Conservation (phyloP, 2,329 filamentous ascomycete species). For the Drechslera avenae region DNA sequence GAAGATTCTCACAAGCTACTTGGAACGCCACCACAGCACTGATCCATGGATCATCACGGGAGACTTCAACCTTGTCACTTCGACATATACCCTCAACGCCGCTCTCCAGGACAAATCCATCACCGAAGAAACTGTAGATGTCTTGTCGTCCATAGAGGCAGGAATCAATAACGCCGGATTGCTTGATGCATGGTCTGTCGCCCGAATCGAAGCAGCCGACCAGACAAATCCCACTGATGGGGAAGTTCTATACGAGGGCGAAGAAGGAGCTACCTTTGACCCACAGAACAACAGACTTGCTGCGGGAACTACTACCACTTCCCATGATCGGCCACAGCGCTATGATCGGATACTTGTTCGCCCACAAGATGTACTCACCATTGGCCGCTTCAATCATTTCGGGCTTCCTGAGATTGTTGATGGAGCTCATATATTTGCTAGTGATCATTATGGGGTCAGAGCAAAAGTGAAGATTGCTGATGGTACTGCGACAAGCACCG, state of each 20-base stretch:
- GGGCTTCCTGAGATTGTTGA: conserved; percentile 50
- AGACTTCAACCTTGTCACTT: conserved; percentile 69
- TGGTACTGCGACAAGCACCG: not conserved
- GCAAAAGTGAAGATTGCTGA: conserved; percentile 42
- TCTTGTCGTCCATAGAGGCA: conserved; percentile 55
- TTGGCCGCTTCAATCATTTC: conserved; percentile 63
- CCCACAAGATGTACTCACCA: conserved; percentile 47
- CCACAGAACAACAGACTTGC: conserved; percentile 63
- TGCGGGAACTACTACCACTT: conserved; percentile 59
- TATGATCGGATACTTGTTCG: conserved; percentile 68
- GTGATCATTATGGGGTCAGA: conserved; percentile 62
- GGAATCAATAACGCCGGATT: conserved; percentile 55
- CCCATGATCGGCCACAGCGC: conserved; percentile 65
- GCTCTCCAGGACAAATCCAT: conserved; percentile 61
- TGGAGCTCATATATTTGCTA: conserved; percentile 31
- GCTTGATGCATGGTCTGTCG: conserved; percentile 59
- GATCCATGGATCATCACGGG: conserved; percentile 65
- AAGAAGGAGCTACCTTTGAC: conserved; percentile 69
- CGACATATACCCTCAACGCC: conserved; percentile 59
- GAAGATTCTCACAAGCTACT: conserved; percentile 55
- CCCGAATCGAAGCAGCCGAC: conserved; percentile 53
- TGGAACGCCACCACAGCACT: conserved; percentile 50
- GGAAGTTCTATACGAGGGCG: conserved; percentile 58
- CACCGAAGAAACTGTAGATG: conserved; percentile 54
- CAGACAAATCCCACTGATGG: conserved; percentile 33